Percentiles rank a stretch among this genome's conserved stretches.
Conservation (phyloP, 2,329 filamentous ascomycete species). For the Aspergillus intermedius region DNA sequence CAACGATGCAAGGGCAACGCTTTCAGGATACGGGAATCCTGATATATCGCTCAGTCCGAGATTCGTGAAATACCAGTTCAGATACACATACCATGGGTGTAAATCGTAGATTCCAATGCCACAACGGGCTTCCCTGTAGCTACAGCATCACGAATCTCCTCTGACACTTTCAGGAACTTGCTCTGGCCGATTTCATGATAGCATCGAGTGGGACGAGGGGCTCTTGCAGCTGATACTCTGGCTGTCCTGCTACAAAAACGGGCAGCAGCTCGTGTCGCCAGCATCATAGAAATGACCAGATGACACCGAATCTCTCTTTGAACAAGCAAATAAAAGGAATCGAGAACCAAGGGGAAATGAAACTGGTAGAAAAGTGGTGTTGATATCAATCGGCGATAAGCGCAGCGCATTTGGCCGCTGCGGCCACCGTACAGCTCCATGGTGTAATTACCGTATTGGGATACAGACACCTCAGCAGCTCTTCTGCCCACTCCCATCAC, state of each 20-base stretch:
- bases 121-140: slow-evolving; percentile 73
- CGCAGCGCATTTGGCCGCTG: slow-evolving; percentile 19
- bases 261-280: slow-evolving; percentile 16
- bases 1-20: slow-evolving; percentile 66
- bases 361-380: not conserved
- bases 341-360: not conserved
- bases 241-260: slow-evolving; percentile 13
- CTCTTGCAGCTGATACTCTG: slow-evolving; percentile 4
- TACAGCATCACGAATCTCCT: slow-evolving; percentile 75
- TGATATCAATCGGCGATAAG: slow-evolving; percentile 7
- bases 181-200: slow-evolving; percentile 28
- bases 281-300: slow-evolving; percentile 7
- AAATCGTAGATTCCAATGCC: slow-evolving; percentile 91
- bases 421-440: slow-evolving; percentile 22
- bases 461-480: slow-evolving; percentile 34
- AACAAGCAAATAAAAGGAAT: not conserved
- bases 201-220: slow-evolving; percentile 12
- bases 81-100: slow-evolving; percentile 75
- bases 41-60: slow-evolving; percentile 6
- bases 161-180: slow-evolving; percentile 63
- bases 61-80: not conserved
- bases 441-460: slow-evolving; percentile 2
- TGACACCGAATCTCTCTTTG: not conserved
- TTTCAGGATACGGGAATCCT: slow-evolving; percentile 67
- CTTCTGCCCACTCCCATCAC: slow-evolving; percentile 3